Conservation (phyloP, 2,329 filamentous ascomycete species). For the Ophiostoma ips region DNA sequence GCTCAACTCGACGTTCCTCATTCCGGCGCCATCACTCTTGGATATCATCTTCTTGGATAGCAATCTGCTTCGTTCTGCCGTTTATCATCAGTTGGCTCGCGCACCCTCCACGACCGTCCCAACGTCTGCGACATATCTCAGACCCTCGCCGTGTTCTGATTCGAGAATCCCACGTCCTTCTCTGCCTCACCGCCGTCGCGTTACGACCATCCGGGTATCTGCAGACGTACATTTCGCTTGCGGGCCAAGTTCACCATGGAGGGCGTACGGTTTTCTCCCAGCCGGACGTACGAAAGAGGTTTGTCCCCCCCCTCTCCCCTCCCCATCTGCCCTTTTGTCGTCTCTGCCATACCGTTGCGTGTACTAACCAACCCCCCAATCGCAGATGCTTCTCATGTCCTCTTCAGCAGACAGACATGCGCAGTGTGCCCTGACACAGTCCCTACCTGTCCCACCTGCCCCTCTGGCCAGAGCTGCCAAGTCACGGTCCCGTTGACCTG, state of each 20-base stretch:
- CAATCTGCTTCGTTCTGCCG: neutral
- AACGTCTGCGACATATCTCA: neutral
- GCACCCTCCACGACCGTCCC: neutral
- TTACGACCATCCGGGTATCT: neutral
- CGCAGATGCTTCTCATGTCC: slow-evolving; percentile 16
- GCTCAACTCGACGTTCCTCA: neutral
- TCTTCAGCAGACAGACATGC: slow-evolving; percentile 31
- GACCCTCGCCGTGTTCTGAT: neutral
- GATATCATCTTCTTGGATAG: neutral
- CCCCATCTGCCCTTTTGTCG: neutral
- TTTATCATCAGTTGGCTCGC: neutral
- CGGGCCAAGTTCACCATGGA: neutral
- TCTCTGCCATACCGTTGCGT: neutral
- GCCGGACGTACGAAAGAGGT: neutral
- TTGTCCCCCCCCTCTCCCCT: neutral
- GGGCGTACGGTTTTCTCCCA: neutral
- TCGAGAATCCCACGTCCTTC: neutral
- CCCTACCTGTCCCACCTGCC: slow-evolving; percentile 33
- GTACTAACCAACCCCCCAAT: neutral
- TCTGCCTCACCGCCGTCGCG: neutral
- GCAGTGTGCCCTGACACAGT: slow-evolving; percentile 29
- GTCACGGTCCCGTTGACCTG: slow-evolving; percentile 33
- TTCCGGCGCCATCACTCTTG: neutral
- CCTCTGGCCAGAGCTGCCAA: slow-evolving; percentile 28
- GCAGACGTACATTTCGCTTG: neutral